Base-by-base conservation (phyloP, 495 filamentous ascomycete genomes). In the Podospora pseudopauciseta region DNA sequence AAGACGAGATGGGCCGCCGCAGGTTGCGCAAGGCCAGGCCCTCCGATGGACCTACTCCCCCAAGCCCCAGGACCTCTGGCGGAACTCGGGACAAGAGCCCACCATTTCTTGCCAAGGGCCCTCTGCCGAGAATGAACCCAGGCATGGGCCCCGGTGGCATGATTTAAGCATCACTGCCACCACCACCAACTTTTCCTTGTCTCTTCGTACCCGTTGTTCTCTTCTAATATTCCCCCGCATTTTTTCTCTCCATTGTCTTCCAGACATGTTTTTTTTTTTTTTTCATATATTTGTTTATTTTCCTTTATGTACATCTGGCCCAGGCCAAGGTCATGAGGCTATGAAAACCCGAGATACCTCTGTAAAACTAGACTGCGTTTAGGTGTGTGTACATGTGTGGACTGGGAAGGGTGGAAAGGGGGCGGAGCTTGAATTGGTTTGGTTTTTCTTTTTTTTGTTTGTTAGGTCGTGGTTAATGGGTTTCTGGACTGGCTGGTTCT, bases 1-100 rank as follows among this genome's bases (percentile, higher is more conserved):
- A 78, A 7, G 87, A 89, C 5, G 73, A 85, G 71, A 75, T 83
- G 74, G 27, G 76, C 71, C 64, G 84, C 39, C 80, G 84, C 53
- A 80, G 83, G 58, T 77, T 88, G 5, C 84, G 86, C 71, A 88
- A 90, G 66, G 75, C 70, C 3, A 65, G 49, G 18, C 55, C 64
- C 23, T 9, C 59, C 5, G 72, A 77, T 27, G 63, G 64, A 76
- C 32, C 82, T 79, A 26, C 85, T 81, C 70, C 84, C 81, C 70
- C 84, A 84, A 69, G 79, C 78, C 13, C 81, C 78, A 18, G 81
- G 77, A 39, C 58, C 83, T 70, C 80, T 80, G 64, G 76, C 70
- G 4, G 81, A 19, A 73, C 59, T 74, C 80, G 72, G 78, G 85
- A 72, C 76, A 86, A 76, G 54, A 76, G 72, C 44, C 72, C 77